A percentile compares a stretch with the other conserved stretches of the same genome.
These are phyloP conservation scores for Solanum piurae DNA, from an alignment of 257 asterid genomes.

Conservation along the genomic window DNA sequence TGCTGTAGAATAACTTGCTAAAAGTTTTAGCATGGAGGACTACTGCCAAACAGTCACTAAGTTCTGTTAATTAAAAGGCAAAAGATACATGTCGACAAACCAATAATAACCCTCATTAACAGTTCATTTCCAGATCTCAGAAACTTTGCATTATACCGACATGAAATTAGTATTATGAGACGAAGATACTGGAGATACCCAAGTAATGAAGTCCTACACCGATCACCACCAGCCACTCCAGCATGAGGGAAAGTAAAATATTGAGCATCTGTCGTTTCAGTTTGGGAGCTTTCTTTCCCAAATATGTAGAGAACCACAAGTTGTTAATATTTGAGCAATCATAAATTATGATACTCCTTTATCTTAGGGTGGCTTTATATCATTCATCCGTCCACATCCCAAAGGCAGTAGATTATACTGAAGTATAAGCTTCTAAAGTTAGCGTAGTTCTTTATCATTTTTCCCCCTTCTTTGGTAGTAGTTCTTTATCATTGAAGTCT, in stretches of 20 bases:
- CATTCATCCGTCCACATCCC: not conserved
- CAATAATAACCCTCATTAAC: not conserved
- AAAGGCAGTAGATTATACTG: not conserved
- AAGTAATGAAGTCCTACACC: not conserved
- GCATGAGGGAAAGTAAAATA: not conserved
- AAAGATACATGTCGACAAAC: not conserved
- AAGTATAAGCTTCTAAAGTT: not conserved
- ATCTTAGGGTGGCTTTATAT: not conserved
- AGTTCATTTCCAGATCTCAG: not conserved
- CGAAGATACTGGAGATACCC: not conserved
- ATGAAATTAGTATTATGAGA: not conserved
- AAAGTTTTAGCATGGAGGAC: not conserved
- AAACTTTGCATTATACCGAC: not conserved
- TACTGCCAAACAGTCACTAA: not conserved
- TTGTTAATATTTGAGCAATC: not conserved
- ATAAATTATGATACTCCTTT: not conserved
- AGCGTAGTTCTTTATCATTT: not conserved
- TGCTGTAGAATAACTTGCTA: not conserved
- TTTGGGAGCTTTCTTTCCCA: not conserved
- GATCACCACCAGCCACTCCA: not conserved
- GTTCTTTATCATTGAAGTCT: not conserved
- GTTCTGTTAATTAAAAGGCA: not conserved
- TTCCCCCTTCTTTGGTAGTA: not conserved
- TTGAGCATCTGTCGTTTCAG: not conserved
- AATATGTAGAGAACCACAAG: not conserved